Evolutionary conservation across 495 filamentous ascomycete genomes (phyloP).

Genomic region (Hypoxylon crocopeplum): DNA sequence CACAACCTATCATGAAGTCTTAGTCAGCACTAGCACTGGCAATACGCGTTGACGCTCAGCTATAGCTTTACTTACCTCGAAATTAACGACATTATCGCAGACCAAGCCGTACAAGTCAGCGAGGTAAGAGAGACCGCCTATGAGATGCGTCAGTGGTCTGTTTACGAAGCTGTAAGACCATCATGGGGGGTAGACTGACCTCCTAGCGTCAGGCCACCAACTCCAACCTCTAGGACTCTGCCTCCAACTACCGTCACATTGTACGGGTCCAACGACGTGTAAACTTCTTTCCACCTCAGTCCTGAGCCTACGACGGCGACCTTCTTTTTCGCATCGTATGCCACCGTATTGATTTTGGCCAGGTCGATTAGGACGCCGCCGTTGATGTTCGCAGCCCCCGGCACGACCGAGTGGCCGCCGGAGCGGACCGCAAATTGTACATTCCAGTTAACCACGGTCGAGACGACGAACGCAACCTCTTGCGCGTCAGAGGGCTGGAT

Average conservation of each 20-base stretch:
- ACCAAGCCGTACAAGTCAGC: conserved; percentile 62
- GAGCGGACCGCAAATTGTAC: conserved; percentile 57
- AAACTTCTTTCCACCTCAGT: conserved; percentile 57
- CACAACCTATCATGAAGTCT: conserved; percentile 46
- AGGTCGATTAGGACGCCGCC: conserved; percentile 61
- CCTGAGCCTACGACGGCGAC: conserved; percentile 56
- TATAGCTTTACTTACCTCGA: conserved; percentile 43
- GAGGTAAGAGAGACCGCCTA: conserved; percentile 55
- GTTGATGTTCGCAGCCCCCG: conserved; percentile 57
- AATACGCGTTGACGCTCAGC: background rate
- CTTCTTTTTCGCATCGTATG: conserved; percentile 49
- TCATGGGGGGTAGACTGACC: conserved; percentile 9
- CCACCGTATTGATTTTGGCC: conserved; percentile 49
- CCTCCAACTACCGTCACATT: conserved; percentile 57
- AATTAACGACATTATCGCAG: conserved; percentile 60
- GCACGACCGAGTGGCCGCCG: conserved; percentile 57
- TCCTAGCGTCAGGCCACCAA: conserved; percentile 52
- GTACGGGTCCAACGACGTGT: conserved; percentile 50
- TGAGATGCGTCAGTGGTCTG: conserved; percentile 8
- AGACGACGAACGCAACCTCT: conserved; percentile 41
- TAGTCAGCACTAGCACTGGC: background rate
- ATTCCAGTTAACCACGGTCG: conserved; percentile 31
- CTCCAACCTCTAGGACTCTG: conserved; percentile 51
- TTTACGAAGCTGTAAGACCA: conserved; percentile 9
- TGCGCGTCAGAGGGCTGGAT: conserved; percentile 46